Evolutionary conservation across 2,329 filamentous ascomycete genomes (phyloP).

Genomic region (Penicillium freii): DNA sequence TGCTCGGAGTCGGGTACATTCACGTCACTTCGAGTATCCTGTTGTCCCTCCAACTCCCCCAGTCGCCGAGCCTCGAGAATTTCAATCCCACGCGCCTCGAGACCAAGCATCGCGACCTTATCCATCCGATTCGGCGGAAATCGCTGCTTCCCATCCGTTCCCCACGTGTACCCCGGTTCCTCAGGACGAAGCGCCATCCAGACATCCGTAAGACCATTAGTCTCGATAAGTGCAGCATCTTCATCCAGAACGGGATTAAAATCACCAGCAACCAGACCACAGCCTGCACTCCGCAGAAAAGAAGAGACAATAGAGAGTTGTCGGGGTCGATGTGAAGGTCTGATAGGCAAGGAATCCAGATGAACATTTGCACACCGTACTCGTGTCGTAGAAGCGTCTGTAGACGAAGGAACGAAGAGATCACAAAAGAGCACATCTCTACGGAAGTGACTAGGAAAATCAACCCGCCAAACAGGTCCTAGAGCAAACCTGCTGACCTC

Average conservation of each 20-base stretch:
- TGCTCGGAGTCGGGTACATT: background rate
- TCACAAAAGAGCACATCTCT: constrained; percentile 12
- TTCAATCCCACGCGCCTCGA: constrained; percentile 16
- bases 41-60: background rate
- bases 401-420: constrained; percentile 5
- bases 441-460: constrained; percentile 31
- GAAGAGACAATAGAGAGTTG: constrained; percentile 31
- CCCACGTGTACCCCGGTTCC: constrained; percentile 41
- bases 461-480: constrained; percentile 35
- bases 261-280: constrained; percentile 42
- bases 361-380: constrained; percentile 43
- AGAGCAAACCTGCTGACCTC: constrained; percentile 16
- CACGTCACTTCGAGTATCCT: background rate
- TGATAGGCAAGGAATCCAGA: constrained; percentile 36
- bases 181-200: constrained; percentile 32
- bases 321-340: constrained; percentile 30
- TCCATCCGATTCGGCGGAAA: constrained; percentile 40
- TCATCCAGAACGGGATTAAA: constrained; percentile 42
- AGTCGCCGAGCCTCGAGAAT: background rate
- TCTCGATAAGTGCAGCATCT: constrained; percentile 32
- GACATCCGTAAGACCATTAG: constrained; percentile 37
- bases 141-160: constrained; percentile 32
- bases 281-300: constrained; percentile 26
- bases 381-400: background rate
- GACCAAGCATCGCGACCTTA: constrained; percentile 35